These are phyloP conservation scores for Vinca minor DNA, from an alignment of 257 asterid genomes.

Conservation along the genomic window DNA sequence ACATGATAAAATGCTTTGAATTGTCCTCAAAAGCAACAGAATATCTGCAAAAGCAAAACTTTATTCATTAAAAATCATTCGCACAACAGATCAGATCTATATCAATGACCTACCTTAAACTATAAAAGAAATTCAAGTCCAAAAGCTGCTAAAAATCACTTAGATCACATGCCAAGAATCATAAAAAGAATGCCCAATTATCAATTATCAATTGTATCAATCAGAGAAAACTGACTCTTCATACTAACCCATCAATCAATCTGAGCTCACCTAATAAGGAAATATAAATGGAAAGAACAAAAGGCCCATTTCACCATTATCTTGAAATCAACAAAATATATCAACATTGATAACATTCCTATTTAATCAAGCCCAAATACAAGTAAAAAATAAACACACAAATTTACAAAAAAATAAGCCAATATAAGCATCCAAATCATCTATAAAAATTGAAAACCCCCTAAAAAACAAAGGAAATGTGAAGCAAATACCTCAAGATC, in stretches of 20 bases:
- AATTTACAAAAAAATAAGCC: not conserved
- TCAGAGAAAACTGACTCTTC: no score
- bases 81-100: constrained; percentile 37
- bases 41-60: constrained; percentile 3
- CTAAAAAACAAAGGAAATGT: not conserved
- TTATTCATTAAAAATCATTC: constrained; percentile 3
- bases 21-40: constrained; percentile 19
- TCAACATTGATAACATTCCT: not conserved
- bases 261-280: not conserved
- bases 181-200: not conserved
- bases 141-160: not conserved
- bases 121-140: not conserved
- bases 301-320: not conserved
- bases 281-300: not conserved
- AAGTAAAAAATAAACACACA: not conserved
- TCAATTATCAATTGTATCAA: not conserved
- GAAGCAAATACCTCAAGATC: constrained; percentile 32
- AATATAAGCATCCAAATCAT: not conserved
- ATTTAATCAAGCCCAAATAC: not conserved
- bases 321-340: not conserved
- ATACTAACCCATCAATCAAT: constrained; percentile 12
- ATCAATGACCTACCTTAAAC: constrained; percentile 4
- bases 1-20: no score
- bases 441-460: not conserved
- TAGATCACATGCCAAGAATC: not conserved